Percentiles rank a stretch among this genome's conserved stretches.
Conservation (phyloP, 1,139 yeast species). For the Protomyces gravidus region DNA sequence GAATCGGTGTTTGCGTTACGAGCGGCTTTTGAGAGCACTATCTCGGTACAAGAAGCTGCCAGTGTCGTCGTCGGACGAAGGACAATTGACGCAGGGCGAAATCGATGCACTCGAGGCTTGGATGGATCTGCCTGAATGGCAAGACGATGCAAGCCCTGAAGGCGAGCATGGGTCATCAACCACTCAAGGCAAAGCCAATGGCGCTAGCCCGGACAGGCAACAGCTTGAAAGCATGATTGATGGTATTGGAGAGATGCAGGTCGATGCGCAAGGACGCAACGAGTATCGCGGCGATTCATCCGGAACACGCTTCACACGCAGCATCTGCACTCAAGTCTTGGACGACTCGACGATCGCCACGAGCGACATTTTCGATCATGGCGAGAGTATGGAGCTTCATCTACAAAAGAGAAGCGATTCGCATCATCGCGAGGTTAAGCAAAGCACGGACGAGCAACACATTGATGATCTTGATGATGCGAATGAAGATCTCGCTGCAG, state of each 20-base stretch:
- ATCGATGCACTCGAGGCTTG: not conserved
- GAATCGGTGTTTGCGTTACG: conserved; percentile 42
- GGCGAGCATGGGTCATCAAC: conserved; percentile 1
- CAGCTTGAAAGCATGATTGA: conserved; percentile 36
- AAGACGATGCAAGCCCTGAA: not conserved
- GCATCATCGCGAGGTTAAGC: conserved; percentile 11
- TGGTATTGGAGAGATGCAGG: conserved; percentile 34
- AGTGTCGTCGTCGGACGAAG: conserved; percentile 31
- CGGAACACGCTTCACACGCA: conserved; percentile 35
- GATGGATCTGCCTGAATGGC: conserved; percentile 1
- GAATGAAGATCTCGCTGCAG: conserved; percentile 26
- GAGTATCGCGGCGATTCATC: conserved; percentile 36
- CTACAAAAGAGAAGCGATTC: not conserved
- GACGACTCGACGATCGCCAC: conserved; percentile 14
- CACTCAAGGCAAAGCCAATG: conserved; percentile 25
- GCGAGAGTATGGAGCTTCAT: conserved; percentile 28
- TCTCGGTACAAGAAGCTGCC: conserved; percentile 45
- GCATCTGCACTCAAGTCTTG: conserved; percentile 34
- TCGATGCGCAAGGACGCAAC: conserved; percentile 36
- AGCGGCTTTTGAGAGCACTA: conserved; percentile 39
- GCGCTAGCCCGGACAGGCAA: too few relatives aligned
- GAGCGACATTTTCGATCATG: conserved; percentile 28
- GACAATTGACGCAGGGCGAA: conserved; percentile 26
- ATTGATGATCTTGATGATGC: conserved; percentile 1
- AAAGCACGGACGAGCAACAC: conserved; percentile 4